Evolutionary conservation across 371 early-diverging fungal species (phyloP), one percentile per base, ranked within the genome.

Genomic region (Mortierella sp.): DNA sequence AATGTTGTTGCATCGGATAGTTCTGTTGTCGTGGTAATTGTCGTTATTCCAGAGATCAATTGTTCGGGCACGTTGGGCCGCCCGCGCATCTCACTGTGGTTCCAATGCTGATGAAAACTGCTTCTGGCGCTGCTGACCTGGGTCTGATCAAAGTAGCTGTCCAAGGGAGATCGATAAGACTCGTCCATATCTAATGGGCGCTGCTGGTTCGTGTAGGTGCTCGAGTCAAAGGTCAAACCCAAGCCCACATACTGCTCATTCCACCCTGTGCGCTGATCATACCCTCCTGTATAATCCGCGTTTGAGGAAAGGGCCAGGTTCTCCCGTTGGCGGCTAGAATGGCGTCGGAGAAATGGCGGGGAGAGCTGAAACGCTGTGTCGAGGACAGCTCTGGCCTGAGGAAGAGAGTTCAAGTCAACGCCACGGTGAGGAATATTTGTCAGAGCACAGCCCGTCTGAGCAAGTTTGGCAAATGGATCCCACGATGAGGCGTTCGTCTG

Each of bases 311-410:
- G 23, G 34, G 39, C n/a, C 27, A 19, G 24, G 38, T 38, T 21
- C 45, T 43, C 51, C 10, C n/a, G 52, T 27, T 56, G 61, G 5
- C 23, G 31, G 0, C 54, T 24, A n/a, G 50, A 13, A 24, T 47
- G 62, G n/a, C 34, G 45, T 18, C 65, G 72, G 8, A 46, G 30
- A 3, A 61, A 47, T 7, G 62, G 72, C 0, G 72, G 72, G 2
- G 61, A 58, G 23, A 52, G 23, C 16, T 57, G 50, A 54, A 64
- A 60, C 24, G 55, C 57, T 7, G 51, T 61, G 7, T 31, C 24
- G 38, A 34, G n/a, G n/a, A n/a, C n/a, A n/a, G n/a, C n/a, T n/a
- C n/a, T n/a, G n/a, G n/a, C n/a, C n/a, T n/a, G n/a, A n/a, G n/a
- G n/a, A n/a, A n/a, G n/a, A n/a, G n/a, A n/a, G n/a, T n/a, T n/a